These are phyloP conservation scores for Ogataea pini DNA, from an alignment of 805 yeast genomes.

Conservation along the genomic window DNA sequence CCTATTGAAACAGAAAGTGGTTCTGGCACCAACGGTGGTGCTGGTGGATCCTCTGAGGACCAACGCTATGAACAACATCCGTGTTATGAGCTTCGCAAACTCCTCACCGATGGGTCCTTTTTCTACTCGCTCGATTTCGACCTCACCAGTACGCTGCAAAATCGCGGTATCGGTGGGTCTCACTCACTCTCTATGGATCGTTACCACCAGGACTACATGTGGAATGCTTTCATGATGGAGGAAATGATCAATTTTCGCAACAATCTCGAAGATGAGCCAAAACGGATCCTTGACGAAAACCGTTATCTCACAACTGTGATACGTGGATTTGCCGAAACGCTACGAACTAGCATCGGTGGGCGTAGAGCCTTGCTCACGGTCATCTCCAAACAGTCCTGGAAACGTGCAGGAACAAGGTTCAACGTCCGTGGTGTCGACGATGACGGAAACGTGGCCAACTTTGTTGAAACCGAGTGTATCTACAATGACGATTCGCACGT, in stretches of 20 bases:
- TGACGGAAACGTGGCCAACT: slow-evolving; percentile 92
- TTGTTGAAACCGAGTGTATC: slow-evolving; percentile 89
- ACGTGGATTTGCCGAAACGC: slow-evolving; percentile 91
- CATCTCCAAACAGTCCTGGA: slow-evolving; percentile 94
- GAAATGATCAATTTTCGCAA: slow-evolving; percentile 76
- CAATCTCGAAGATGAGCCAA: slow-evolving; percentile 62
- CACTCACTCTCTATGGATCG: slow-evolving; percentile 52
- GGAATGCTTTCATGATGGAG: slow-evolving; percentile 91
- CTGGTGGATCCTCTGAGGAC: slow-evolving; percentile 6
- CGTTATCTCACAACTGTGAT: slow-evolving; percentile 89
- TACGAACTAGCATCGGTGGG: slow-evolving; percentile 41
- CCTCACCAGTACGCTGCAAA: slow-evolving; percentile 81
- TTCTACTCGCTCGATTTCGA: slow-evolving; percentile 92
- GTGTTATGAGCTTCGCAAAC: slow-evolving; percentile 73
- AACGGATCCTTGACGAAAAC: slow-evolving; percentile 64
- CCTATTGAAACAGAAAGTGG: slow-evolving; percentile 48
- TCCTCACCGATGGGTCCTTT: slow-evolving; percentile 84
- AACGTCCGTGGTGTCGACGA: slow-evolving; percentile 96
- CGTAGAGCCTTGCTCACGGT: slow-evolving; percentile 61
- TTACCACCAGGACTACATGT: slow-evolving; percentile 87
- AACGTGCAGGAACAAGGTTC: slow-evolving; percentile 94
- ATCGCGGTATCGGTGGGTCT: slow-evolving; percentile 57
- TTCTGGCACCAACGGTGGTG: slow-evolving; percentile 26
- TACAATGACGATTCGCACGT: slow-evolving; percentile 50
- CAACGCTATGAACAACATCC: slow-evolving; percentile 63